phyloP scores from a whole-genome alignment of 208 protist species.

The Wallacemonas sp. region DNA sequence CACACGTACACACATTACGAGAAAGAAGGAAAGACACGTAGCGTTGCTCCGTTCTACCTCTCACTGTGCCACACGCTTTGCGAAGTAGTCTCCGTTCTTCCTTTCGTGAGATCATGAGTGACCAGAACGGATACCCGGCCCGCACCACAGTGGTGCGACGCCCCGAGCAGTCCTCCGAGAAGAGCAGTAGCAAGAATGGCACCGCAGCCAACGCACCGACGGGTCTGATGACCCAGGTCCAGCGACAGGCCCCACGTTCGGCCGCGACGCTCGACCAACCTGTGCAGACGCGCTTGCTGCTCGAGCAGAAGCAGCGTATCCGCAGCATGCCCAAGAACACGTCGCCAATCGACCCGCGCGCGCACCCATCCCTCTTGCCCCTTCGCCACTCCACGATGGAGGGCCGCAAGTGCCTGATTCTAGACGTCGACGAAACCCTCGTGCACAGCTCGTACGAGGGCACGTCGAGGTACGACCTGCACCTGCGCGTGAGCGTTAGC shows the following conservation, averaged over 20 bases:
- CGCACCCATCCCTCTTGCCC: slow-evolving; percentile 74
- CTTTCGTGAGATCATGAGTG: not conserved
- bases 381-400: slow-evolving; percentile 31
- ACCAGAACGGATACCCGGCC: slow-evolving; percentile 7
- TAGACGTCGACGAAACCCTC: slow-evolving; percentile 91
- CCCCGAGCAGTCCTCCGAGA: slow-evolving; percentile 1
- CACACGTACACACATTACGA: too few species aligned
- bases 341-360: slow-evolving; percentile 65
- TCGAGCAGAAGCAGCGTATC: slow-evolving; percentile 57
- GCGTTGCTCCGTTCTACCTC: slow-evolving; percentile 3
- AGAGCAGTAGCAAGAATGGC: slow-evolving; percentile 15
- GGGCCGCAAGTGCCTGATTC: slow-evolving; percentile 79
- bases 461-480: slow-evolving; percentile 58
- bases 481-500: slow-evolving; percentile 68
- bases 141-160: slow-evolving; percentile 2
- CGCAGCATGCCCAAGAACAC: slow-evolving; percentile 79
- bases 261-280: slow-evolving; percentile 23
- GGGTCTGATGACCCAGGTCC: slow-evolving; percentile 46
- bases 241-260: slow-evolving; percentile 6
- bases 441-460: slow-evolving; percentile 85
- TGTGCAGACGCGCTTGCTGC: slow-evolving; percentile 48
- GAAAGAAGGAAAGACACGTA: too few species aligned
- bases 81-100: too few species aligned
- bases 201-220: slow-evolving; percentile 19
- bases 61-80: too few species aligned